Evolutionary conservation across 23 red algal species (phyloP), one percentile per base, ranked within the genome.

Genomic region (Gracilaria domingensis): DNA sequence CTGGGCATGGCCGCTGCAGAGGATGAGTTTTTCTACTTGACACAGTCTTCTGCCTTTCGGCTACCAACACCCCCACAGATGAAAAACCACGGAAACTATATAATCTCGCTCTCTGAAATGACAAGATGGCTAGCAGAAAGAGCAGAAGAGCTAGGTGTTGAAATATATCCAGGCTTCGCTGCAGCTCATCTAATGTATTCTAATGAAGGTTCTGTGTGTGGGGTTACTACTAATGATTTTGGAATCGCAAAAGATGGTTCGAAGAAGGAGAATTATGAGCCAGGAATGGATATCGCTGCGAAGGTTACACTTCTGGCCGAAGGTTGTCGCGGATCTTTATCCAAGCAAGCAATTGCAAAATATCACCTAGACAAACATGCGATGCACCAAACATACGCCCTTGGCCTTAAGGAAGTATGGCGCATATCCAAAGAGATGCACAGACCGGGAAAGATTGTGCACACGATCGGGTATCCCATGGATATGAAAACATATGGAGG

Each of bases 341-440:
- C 97, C 21, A 86, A 95, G 42, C 55, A 66, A 61, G 91, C 85
- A 21, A 84, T 87, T 39, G 48, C 30, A 32, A 75, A 72, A 34
- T 98, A 91, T 56, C 36, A 40, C 8, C 79, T 98, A 51, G 72
- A 82, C 40, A 18, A 87, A 25, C 35, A 87, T 12, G 80, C 57
- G n/a, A 55, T 87, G 66, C 93, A 85, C 17, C 97, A 98, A 81
- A 94, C 97, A 24, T 98, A 98, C 71, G 97, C 90, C 37, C 90
- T 98, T 23, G 97, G 97, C 26, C 54, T 98, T 14, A 98, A 98
- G 51, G 97, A 98, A 87, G 93, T 98, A 45, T 98, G 97, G 97
- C 81, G 84, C 66, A 85, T 98, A 0, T 51, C 62, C 28, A 26
- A 84, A 59, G 75, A 87, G 26, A 81, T 44, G 76, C 93, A 96